Evolutionary conservation across 495 filamentous ascomycete species (phyloP).

Genomic region (Parachaetomium inaequale): DNA sequence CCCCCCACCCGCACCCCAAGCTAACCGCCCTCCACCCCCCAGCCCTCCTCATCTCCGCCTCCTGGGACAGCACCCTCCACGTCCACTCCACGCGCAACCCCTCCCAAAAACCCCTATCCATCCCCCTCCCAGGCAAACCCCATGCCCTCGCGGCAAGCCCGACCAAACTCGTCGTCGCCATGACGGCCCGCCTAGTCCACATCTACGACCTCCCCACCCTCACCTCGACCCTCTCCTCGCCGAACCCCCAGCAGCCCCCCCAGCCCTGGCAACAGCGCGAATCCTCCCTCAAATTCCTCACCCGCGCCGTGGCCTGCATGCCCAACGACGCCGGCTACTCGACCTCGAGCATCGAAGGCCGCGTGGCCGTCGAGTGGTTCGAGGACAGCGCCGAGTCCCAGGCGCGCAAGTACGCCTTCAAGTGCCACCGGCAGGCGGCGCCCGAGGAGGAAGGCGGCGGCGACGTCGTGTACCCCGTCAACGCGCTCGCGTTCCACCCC

Average conservation of each 20-base stretch:
- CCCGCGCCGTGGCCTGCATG: slow-evolving; percentile 92
- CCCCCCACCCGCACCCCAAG: not conserved
- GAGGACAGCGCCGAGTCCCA: slow-evolving; percentile 80
- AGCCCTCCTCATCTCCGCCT: slow-evolving; percentile 76
- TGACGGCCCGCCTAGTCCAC: slow-evolving; percentile 85
- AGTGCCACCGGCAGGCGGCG: slow-evolving; percentile 79
- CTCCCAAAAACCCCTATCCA: slow-evolving; percentile 45
- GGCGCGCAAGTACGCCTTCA: slow-evolving; percentile 94
- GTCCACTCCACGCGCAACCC: slow-evolving; percentile 60
- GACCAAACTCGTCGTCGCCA: slow-evolving; percentile 86
- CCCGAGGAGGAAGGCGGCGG: slow-evolving; percentile 54
- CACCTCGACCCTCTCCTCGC: slow-evolving; percentile 50
- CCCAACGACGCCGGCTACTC: slow-evolving; percentile 91
- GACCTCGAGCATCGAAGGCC: slow-evolving; percentile 81
- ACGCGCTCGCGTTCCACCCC: slow-evolving; percentile 90
- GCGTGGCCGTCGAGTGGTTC: slow-evolving; percentile 96
- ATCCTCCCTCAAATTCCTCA: slow-evolving; percentile 92
- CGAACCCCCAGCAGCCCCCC: slow-evolving; percentile 37
- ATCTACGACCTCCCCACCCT: slow-evolving; percentile 86
- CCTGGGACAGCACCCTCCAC: slow-evolving; percentile 90
- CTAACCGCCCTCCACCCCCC: slow-evolving; percentile 13
- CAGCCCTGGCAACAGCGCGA: slow-evolving; percentile 88
- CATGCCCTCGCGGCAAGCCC: slow-evolving; percentile 79
- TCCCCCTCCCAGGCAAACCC: slow-evolving; percentile 75
- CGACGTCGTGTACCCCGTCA: slow-evolving; percentile 93